A percentile compares a stretch with the other conserved stretches of the same genome.
phyloP scores from a whole-genome alignment of 2,329 filamentous ascomycete genomes.

The Trichophyton verrucosum region DNA sequence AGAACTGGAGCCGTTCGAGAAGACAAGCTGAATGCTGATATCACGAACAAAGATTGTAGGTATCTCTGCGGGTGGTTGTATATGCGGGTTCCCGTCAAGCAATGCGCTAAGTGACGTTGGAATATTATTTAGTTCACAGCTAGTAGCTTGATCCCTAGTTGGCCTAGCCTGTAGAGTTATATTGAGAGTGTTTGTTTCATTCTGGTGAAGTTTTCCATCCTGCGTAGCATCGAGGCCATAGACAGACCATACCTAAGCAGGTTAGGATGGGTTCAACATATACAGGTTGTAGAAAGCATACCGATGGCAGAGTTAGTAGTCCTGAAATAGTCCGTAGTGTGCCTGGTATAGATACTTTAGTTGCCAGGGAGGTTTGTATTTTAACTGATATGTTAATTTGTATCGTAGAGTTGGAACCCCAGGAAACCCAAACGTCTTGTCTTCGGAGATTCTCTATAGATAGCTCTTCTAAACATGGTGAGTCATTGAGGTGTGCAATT shows the following conservation, averaged over 20 bases:
- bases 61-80: constrained; percentile 11
- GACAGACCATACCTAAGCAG: not conserved
- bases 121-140: not conserved
- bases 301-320: constrained; percentile 19
- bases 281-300: constrained; percentile 8
- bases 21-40: constrained; percentile 8
- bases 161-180: constrained; percentile 8
- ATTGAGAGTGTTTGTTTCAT: not conserved
- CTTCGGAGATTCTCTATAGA: constrained; percentile 5
- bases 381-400: constrained; percentile 19
- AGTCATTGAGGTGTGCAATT: constrained; percentile 6
- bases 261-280: not conserved
- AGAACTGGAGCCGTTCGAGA: constrained; percentile 1
- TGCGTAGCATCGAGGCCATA: not conserved
- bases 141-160: not conserved
- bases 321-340: constrained; percentile 12
- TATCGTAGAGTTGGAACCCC: constrained; percentile 14
- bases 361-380: constrained; percentile 6
- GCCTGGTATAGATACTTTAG: not conserved
- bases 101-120: constrained; percentile 4
- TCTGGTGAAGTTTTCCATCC: not conserved
- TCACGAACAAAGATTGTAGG: constrained; percentile 5
- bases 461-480: not conserved
- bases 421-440: constrained; percentile 20
- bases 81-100: not conserved